Conservation (phyloP, 495 filamentous ascomycete genomes). For the Neurospora terricola region DNA sequence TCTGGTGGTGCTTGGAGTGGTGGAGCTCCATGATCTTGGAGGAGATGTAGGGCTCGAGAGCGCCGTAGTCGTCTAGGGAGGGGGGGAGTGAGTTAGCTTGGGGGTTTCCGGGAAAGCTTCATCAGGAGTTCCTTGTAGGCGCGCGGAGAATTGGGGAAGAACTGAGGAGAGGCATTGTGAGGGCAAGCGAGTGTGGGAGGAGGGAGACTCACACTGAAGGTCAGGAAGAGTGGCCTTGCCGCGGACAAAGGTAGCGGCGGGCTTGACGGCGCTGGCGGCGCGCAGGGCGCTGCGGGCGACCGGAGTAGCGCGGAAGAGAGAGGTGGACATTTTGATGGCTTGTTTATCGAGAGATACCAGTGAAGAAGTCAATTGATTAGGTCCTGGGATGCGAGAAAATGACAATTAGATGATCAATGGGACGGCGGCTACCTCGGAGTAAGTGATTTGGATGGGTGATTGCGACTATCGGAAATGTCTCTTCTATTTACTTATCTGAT, state of each 20-base stretch:
- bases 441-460: neutral
- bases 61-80: conserved; percentile 67
- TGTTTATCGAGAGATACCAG: neutral
- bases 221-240: conserved; percentile 91
- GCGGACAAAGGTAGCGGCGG: conserved; percentile 58
- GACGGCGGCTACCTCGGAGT: neutral
- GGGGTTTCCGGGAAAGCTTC: conserved; percentile 3
- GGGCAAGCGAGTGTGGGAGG: neutral
- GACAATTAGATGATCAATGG: neutral
- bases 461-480: neutral
- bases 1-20: conserved; percentile 70
- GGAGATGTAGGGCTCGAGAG: conserved; percentile 88
- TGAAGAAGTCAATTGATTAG: conserved; percentile 6
- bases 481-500: neutral
- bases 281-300: conserved; percentile 36
- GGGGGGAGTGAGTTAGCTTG: neutral
- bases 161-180: neutral
- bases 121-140: neutral
- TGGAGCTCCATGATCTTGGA: conserved; percentile 98
- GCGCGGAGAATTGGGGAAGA: neutral
- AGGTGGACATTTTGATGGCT: conserved; percentile 35
- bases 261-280: conserved; percentile 27
- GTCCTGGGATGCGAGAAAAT: neutral
- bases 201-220: conserved; percentile 62
- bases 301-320: conserved; percentile 41